Evolutionary conservation across 805 yeast species (phyloP), one percentile per base, ranked within the genome.

Genomic region (Saturnispora kantuleensis): DNA sequence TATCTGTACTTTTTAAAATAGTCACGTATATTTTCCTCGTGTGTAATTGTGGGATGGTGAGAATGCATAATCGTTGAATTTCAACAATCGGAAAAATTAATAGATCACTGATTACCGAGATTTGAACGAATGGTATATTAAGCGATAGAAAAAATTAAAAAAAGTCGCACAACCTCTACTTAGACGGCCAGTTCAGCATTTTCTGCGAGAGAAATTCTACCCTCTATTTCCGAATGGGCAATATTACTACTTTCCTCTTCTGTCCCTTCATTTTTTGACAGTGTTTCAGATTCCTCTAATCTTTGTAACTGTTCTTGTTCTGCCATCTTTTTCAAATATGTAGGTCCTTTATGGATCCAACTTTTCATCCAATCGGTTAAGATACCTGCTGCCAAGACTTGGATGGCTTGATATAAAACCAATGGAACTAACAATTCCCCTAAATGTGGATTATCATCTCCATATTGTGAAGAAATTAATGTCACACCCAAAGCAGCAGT

Each of bases 401-500:
- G 96, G 56, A 84, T 88, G 16, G 87, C 80, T 63, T 86, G 96
- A 60, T 84, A 88, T 44, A 88, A 66, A 7, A 88, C 96, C 56
- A 88, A 69, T 0, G 96, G 90, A 13, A 85, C 88, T 35, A 88
- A 65, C 35, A 88, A 63, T 42, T 74, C 73, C 13, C 95, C 96
- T 50, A 86, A 64, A 52, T 77, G 68, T 9, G 71, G 67, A 53
- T 74, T 76, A 38, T 70, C 56, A 5, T 74, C 62, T 12, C 94
- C 94, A 58, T 85, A 87, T 46, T 62, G 66, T 0, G 66, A 51
- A 1, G 88, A 70, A n/a, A 83, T 70, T 41, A 87, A 67, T 1
- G 95, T 83, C 4, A 87, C 95, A 32, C 96, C 96, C 42, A 87
- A 67, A 0, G 96, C 96, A 0, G 95, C 96, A 1, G 96, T 87